A percentile compares a stretch with the other conserved stretches of the same genome.
phyloP scores from a whole-genome alignment of 2,329 filamentous ascomycete genomes.

The Colletotrichum plurivorum region DNA sequence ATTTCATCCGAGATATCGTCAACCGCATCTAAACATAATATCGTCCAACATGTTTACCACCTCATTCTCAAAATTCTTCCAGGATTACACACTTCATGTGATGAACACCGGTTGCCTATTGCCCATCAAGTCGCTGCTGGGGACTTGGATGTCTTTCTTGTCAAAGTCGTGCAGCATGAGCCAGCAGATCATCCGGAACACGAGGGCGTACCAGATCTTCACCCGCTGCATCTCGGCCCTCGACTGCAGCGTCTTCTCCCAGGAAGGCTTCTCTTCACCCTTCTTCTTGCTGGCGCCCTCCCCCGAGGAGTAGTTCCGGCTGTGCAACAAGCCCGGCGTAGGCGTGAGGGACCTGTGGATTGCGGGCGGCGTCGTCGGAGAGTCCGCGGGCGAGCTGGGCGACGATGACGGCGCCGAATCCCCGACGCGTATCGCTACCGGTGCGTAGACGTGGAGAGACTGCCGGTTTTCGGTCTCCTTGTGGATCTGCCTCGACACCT shows the following conservation, averaged over 20 bases:
- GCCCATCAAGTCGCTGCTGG: conserved; percentile 51
- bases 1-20: too few relatives aligned
- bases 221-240: conserved; percentile 20
- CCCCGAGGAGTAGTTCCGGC: too few relatives aligned
- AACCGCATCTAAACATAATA: too few relatives aligned
- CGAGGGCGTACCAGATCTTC: conserved; percentile 50
- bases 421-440: background rate
- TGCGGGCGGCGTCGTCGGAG: background rate
- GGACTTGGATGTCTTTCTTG: conserved; percentile 50
- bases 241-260: background rate
- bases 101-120: conserved; percentile 53
- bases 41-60: too few relatives aligned
- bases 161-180: conserved; percentile 55
- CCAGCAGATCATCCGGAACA: conserved; percentile 56
- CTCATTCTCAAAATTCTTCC: too few relatives aligned
- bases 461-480: background rate
- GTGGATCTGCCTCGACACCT: conserved; percentile 18
- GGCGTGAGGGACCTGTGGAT: too few relatives aligned
- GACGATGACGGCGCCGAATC: background rate
- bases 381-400: background rate
- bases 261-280: background rate
- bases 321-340: too few relatives aligned
- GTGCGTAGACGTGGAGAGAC: background rate
- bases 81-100: too few relatives aligned
- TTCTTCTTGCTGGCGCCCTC: background rate